These are phyloP conservation scores for Suhomyces kilbournensis DNA, from an alignment of 805 yeast species.

Conservation along the genomic window DNA sequence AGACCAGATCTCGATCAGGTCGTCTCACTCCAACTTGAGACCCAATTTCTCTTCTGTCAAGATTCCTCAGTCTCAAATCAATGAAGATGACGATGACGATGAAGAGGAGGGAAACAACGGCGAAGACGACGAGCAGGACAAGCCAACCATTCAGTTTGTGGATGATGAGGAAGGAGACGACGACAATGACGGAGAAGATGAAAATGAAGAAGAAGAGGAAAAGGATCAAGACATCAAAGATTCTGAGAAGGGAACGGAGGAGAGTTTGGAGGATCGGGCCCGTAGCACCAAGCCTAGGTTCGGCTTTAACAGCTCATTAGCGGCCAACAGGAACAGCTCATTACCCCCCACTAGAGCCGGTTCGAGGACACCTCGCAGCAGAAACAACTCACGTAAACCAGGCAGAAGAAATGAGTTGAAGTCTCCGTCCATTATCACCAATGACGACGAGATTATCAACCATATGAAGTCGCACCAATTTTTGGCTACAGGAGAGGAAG, in stretches of 20 bases:
- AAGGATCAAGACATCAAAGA: conserved; percentile 1
- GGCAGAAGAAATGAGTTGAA: conserved; percentile 6
- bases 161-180: conserved; percentile 39
- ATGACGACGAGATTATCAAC: conserved; percentile 33
- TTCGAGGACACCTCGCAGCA: not conserved
- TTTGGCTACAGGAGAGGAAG: conserved; percentile 20
- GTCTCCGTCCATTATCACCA: conserved; percentile 36
- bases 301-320: not conserved
- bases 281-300: not conserved
- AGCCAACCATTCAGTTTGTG: conserved; percentile 61
- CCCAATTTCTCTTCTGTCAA: conserved; percentile 72
- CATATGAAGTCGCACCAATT: conserved; percentile 36
- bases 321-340: not conserved
- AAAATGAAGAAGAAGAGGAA: conserved; percentile 9
- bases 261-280: not conserved
- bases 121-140: conserved; percentile 18
- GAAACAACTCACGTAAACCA: not conserved
- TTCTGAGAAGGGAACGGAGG: not conserved
- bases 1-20: conserved; percentile 30
- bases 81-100: conserved; percentile 64
- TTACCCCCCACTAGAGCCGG: not conserved
- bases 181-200: conserved; percentile 18
- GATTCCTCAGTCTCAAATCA: conserved; percentile 63
- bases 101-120: conserved; percentile 6
- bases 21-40: conserved; percentile 39